Conservation (phyloP, 2,329 filamentous ascomycete genomes). For the Purpureocillium lavendulum region DNA sequence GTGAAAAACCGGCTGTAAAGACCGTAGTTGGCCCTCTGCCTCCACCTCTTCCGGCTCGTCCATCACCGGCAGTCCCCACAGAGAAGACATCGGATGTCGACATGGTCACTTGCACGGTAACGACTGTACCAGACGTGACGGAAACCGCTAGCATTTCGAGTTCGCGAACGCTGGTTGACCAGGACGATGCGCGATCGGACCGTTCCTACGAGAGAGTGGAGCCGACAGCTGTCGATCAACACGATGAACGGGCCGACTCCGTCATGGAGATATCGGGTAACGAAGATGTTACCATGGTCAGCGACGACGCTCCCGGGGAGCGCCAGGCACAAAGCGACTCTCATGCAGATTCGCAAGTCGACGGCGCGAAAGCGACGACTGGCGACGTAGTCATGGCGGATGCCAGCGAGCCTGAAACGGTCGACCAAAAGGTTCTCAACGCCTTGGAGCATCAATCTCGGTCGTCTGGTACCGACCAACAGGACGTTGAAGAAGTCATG, state of each 20-base stretch:
- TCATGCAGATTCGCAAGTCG: background rate
- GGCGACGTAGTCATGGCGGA: conserved; percentile 21
- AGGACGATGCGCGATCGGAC: conserved; percentile 26
- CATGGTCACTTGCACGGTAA: conserved; percentile 23
- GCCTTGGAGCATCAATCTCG: conserved; percentile 37
- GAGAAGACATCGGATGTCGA: conserved; percentile 19
- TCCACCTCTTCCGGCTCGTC: conserved; percentile 42
- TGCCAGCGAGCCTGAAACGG: conserved; percentile 21
- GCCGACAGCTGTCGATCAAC: conserved; percentile 4
- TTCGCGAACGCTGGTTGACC: conserved; percentile 43
- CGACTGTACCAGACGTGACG: conserved; percentile 16
- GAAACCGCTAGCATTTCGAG: conserved; percentile 40
- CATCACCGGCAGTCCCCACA: conserved; percentile 29
- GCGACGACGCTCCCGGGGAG: background rate
- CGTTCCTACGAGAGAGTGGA: conserved; percentile 26
- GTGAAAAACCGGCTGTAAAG: conserved; percentile 18
- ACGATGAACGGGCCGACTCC: conserved; percentile 12
- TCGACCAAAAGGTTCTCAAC: conserved; percentile 37
- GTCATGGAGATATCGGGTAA: conserved; percentile 4
- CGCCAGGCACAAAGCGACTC: background rate
- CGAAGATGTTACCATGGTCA: conserved; percentile 3
- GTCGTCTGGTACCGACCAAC: conserved; percentile 58
- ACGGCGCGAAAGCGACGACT: conserved; percentile 3
- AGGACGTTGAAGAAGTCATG: conserved; percentile 95
- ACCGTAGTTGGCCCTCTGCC: conserved; percentile 18